Evolutionary conservation across 169 alveolate genomes (phyloP), one percentile per base, ranked within the genome.

Genomic region (Plasmodium malariae): DNA sequence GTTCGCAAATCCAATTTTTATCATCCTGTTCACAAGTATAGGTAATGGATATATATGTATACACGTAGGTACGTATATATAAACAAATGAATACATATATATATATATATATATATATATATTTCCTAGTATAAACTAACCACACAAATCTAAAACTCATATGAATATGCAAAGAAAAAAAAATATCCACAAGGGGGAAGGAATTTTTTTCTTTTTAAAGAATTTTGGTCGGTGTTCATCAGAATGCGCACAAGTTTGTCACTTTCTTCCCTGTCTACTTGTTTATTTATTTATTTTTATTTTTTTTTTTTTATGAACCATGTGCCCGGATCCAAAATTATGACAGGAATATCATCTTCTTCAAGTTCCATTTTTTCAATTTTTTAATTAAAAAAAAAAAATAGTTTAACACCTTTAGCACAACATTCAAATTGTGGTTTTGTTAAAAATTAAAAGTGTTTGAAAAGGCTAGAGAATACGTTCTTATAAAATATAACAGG

Each of bases 261-360:
- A n/a, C n/a, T n/a, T n/a, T n/a, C n/a, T n/a, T n/a, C n/a, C n/a
- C n/a, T n/a, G n/a, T n/a, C n/a, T n/a, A n/a, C 7, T 49, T 40
- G n/a, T 17, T 28, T 60, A n/a, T 62, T 14, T 12, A n/a, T 76
- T 37, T 76, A 68, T 59, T 74, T 37, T 21, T 67, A 34, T 45
- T 19, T 55, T 30, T 14, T 32, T 26, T 62, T 70, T 9, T 36
- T 9, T 1, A 21, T 59, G 43, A 65, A 69, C 92, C 92, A 86
- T n/a, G 92, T 37, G 28, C 92, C 92, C 1, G 92, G 92, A 45
- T 86, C 92, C 62, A 86, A 57, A 45, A 86, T 68, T 36, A 86
- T 63, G 7, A 86, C 40, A 9, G 92, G 92, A 6, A 51, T 45
- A 49, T 17, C 7, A 54, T 86, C 87, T 51, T 71, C 80, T 37